Evolutionary conservation across 306 rosid species (phyloP).

Genomic region (Leucaena leucocephala): DNA sequence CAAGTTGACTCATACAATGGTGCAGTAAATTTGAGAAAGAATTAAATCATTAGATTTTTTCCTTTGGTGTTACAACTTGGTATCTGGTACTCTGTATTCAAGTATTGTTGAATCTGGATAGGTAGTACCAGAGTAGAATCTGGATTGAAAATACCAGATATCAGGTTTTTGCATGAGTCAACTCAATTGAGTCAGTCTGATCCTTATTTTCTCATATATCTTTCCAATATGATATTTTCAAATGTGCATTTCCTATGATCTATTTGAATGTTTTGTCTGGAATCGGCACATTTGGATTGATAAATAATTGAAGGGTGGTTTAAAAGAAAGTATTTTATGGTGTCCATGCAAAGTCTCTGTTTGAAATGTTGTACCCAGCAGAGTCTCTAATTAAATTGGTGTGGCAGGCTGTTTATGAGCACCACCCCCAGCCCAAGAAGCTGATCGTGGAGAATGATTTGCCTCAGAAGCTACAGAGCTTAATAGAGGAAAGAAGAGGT

Average conservation of each 20-base stretch:
- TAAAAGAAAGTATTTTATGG: background rate
- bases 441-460: slow-evolving; percentile 96
- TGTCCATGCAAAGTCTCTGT: slow-evolving; percentile 4
- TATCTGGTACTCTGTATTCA: background rate
- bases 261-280: background rate
- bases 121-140: background rate
- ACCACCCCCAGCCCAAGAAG: slow-evolving; percentile 98
- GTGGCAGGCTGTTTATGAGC: slow-evolving; percentile 94
- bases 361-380: slow-evolving; percentile 8
- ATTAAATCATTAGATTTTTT: background rate
- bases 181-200: background rate
- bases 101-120: background rate
- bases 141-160: background rate
- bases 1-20: background rate
- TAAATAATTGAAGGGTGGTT: background rate
- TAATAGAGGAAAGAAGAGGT: slow-evolving; percentile 94
- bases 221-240: background rate
- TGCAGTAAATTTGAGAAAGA: background rate
- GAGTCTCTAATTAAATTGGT: slow-evolving; percentile 13
- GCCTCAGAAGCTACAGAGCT: slow-evolving; percentile 90
- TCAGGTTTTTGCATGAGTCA: background rate
- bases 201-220: background rate
- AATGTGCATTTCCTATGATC: background rate
- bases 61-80: background rate
- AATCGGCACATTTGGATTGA: background rate